Conservation (phyloP, 2,329 filamentous ascomycete genomes). For the Xylaria sp. region DNA sequence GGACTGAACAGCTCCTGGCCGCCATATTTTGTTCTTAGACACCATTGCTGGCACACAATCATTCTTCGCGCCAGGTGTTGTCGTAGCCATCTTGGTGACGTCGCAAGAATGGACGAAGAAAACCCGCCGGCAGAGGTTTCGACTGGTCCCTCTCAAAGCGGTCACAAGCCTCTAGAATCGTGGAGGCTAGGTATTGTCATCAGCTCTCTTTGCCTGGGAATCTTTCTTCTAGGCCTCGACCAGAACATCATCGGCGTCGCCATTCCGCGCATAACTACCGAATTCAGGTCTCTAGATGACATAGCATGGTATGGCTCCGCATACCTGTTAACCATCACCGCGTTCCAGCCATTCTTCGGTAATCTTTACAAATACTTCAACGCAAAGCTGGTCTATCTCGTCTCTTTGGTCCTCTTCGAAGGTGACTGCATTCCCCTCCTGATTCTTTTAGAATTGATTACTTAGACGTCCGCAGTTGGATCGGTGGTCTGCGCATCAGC, state of each 20-base stretch:
- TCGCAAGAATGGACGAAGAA: too few relatives aligned
- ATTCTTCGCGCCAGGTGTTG: too few relatives aligned
- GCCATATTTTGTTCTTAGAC: too few relatives aligned
- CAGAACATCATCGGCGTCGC: constrained; percentile 38
- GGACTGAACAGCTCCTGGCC: too few relatives aligned
- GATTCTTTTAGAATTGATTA: neutral
- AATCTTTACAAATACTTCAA: constrained; percentile 33
- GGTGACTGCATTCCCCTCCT: neutral
- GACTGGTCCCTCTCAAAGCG: too few relatives aligned
- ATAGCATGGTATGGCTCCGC: constrained; percentile 44
- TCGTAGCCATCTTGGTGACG: too few relatives aligned
- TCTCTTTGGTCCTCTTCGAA: constrained; percentile 33
- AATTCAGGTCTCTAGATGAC: constrained; percentile 41
- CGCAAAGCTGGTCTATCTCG: constrained; percentile 33
- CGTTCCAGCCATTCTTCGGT: constrained; percentile 38
- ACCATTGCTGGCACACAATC: too few relatives aligned
- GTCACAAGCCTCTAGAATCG: neutral
- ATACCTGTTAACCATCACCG: constrained; percentile 39
- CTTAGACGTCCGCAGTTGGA: constrained; percentile 11
- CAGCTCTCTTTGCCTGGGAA: constrained; percentile 19
- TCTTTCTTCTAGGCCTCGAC: constrained; percentile 28
- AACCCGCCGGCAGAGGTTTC: too few relatives aligned
- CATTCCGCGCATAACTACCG: constrained; percentile 44
- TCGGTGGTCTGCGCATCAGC: constrained; percentile 45
- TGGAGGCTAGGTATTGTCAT: constrained; percentile 18